Evolutionary conservation across 768 basidiomycete species (phyloP).

Genomic region (Boletus pseudo-olivaceus): DNA sequence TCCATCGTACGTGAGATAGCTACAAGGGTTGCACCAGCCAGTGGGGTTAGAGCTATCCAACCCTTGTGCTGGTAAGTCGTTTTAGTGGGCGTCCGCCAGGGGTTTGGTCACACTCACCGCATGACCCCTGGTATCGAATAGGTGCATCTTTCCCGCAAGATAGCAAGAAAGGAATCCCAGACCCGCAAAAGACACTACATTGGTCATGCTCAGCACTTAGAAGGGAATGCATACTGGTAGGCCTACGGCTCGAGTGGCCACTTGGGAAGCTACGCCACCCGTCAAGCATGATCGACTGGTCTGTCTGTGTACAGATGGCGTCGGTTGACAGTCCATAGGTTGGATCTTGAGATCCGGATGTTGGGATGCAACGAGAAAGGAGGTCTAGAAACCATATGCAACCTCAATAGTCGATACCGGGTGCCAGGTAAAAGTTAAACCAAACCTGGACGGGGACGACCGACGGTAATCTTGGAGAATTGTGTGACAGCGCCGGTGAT

Average conservation of each 20-base stretch:
- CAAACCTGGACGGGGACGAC: slow-evolving; percentile 82
- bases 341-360: slow-evolving; percentile 59
- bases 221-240: neutral
- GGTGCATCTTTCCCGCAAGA: slow-evolving; percentile 86
- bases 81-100: neutral
- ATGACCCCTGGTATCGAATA: slow-evolving; percentile 81
- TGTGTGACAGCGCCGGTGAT: slow-evolving; percentile 83
- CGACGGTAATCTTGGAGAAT: slow-evolving; percentile 81
- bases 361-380: slow-evolving; percentile 58
- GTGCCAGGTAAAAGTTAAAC: neutral
- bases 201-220: slow-evolving; percentile 1
- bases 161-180: slow-evolving; percentile 87
- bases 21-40: slow-evolving; percentile 72
- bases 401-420: neutral
- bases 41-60: slow-evolving; percentile 78
- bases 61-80: slow-evolving; percentile 54
- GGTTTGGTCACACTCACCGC: slow-evolving; percentile 39
- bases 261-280: slow-evolving; percentile 93
- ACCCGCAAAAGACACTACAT: slow-evolving; percentile 85
- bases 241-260: slow-evolving; percentile 83
- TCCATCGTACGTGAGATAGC: slow-evolving; percentile 92
- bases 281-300: slow-evolving; percentile 58
- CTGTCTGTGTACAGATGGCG: slow-evolving; percentile 74
- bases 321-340: slow-evolving; percentile 70
- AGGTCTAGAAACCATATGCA: slow-evolving; percentile 18